These are phyloP conservation scores for Globisporangium cylindrosporum DNA, from an alignment of 352 stramenopile genomes.

Conservation along the genomic window DNA sequence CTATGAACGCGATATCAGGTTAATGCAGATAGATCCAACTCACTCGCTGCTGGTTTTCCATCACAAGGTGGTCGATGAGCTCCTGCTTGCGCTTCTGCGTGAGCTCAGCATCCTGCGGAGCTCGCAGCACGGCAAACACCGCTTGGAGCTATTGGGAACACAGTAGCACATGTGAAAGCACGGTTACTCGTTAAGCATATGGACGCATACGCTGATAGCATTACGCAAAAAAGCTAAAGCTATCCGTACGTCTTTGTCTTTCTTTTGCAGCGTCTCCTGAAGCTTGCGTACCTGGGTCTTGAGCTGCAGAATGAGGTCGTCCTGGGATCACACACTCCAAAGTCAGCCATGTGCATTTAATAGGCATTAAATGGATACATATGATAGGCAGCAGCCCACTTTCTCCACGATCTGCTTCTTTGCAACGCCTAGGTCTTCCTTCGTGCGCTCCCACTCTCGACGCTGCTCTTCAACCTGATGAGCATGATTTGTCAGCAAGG, in stretches of 20 bases:
- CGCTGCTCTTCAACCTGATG: constrained; percentile 49
- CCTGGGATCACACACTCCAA: constrained; percentile 22
- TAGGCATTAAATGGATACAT: neutral
- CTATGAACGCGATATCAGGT: too few species aligned
- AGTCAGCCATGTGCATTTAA: neutral
- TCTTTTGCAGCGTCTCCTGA: constrained; percentile 57
- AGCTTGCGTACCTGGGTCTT: constrained; percentile 56
- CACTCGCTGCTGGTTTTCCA: constrained; percentile 58
- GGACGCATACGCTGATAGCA: neutral
- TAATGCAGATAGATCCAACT: neutral
- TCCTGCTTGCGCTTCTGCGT: constrained; percentile 60
- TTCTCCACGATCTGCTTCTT: constrained; percentile 49
- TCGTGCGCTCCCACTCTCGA: constrained; percentile 51
- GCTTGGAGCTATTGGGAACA: constrained; percentile 38
- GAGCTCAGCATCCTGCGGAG: constrained; percentile 57
- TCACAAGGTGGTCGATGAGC: constrained; percentile 57
- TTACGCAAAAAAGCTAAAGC: too few species aligned
- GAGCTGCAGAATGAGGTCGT: constrained; percentile 53
- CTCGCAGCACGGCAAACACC: constrained; percentile 52
- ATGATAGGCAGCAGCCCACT: constrained; percentile 13
- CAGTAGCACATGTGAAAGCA: too few species aligned
- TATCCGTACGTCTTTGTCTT: constrained; percentile 55
- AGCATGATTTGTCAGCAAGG: neutral
- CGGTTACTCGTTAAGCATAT: neutral
- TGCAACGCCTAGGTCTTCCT: constrained; percentile 41